Base-by-base conservation (phyloP, 257 asterid genomes). In the Przewalskia tangutica region DNA sequence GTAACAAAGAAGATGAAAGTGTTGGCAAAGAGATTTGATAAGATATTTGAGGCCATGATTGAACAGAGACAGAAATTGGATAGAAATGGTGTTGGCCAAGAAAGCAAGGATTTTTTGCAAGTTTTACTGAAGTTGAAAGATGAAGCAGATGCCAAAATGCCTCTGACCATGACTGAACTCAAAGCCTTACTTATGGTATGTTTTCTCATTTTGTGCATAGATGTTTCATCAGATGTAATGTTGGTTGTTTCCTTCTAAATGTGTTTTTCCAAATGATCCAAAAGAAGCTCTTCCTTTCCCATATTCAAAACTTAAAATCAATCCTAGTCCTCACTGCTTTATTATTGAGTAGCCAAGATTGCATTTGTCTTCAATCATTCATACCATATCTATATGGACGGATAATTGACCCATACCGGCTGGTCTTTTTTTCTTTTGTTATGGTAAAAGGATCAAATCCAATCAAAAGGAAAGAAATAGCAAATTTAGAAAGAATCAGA, bases 151-250 rank as follows among this genome's bases (percentile, higher is more conserved):
- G n/a, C 85, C 11, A 91, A 89, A 79, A 77, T 83, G 6, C 89
- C 92, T 23, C 84, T 94, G 1, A 90, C 91, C 48, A 86, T 88
- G 86, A 86, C 85, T 44, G 95, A 92, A 79, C 84, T 94, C 50
- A 94, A 91, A 88, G 91, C 97, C 85, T 65, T 92, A 7, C 89
- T 93, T 84, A 91, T 90, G 97, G 98, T 93, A 89, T 18, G 67
- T 2, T 16, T 42, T 1, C 40, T 36, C n/a, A n/a, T n/a, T n/a
- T n/a, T n/a, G n/a, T n/a, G n/a, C n/a, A n/a, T n/a, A n/a, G n/a
- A n/a, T n/a, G n/a, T 63, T 63, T 2, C 70, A 4, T 5, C 32
- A 12, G n/a, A 63, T 63, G 71, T 32, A 44, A 32, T 63, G 38
- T 32, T 32, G 71, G 44, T 63, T 63, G 18, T n/a, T 27, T 63